Conservation (phyloP, 2,329 filamentous ascomycete species). For the Monascus ruber region DNA sequence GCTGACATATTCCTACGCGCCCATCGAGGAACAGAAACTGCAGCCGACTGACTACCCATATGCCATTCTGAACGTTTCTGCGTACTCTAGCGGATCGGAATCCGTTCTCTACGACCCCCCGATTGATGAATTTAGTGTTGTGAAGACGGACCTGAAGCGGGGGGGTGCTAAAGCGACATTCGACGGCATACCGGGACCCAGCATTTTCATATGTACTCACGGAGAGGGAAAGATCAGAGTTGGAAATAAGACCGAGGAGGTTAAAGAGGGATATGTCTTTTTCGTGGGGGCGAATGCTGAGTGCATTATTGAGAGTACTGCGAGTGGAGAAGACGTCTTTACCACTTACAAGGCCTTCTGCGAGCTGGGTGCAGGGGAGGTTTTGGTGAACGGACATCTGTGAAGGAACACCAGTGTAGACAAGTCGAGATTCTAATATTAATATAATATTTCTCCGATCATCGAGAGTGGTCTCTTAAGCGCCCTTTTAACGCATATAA, state of each 20-base stretch:
- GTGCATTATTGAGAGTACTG: constrained; percentile 58
- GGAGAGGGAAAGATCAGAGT: constrained; percentile 77
- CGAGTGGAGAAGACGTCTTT: constrained; percentile 54
- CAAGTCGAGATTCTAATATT: too few species aligned
- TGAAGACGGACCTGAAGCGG: constrained; percentile 62
- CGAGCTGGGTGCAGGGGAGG: constrained; percentile 53
- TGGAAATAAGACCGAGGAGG: constrained; percentile 65
- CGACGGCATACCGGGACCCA: constrained; percentile 75
- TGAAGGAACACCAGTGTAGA: neutral
- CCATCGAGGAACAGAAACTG: constrained; percentile 94
- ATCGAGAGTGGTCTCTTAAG: too few species aligned
- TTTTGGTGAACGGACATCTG: constrained; percentile 18
- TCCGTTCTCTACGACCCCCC: constrained; percentile 81
- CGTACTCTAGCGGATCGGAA: constrained; percentile 65
- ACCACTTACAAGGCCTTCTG: constrained; percentile 91
- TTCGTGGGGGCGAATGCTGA: constrained; percentile 85
- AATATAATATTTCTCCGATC: too few species aligned
- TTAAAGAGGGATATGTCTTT: constrained; percentile 63
- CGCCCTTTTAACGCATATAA: too few species aligned
- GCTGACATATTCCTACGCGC: constrained; percentile 91
- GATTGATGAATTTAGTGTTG: constrained; percentile 90
- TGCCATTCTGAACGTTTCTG: constrained; percentile 65
- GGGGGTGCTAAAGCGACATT: constrained; percentile 74
- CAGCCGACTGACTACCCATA: constrained; percentile 74
- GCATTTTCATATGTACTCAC: constrained; percentile 80